Evolutionary conservation across 345 rosid species (phyloP).

Genomic region (Gynandropsis gynandra): DNA sequence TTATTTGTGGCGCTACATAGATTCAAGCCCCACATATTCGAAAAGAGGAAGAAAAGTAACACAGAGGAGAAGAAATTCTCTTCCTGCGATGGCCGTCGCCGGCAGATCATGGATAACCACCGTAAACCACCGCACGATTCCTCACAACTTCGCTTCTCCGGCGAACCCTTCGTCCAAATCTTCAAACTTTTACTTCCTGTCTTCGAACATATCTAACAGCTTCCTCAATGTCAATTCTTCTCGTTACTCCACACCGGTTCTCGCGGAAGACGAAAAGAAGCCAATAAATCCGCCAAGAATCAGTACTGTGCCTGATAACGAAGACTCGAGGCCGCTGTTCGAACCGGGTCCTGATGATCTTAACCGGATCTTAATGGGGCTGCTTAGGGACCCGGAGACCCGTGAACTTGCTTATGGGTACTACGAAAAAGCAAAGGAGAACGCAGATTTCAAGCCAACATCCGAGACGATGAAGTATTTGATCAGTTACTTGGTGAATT

Average conservation of each 20-base stretch:
- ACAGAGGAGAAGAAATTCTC: too few relatives aligned
- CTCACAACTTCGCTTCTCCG: slow-evolving; percentile 22
- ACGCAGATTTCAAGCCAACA: slow-evolving; percentile 42
- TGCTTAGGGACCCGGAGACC: slow-evolving; percentile 37
- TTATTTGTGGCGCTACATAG: too few relatives aligned
- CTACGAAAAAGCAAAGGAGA: slow-evolving; percentile 54
- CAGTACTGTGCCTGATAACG: slow-evolving; percentile 13
- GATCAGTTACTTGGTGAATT: slow-evolving; percentile 45
- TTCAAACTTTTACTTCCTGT: slow-evolving; percentile 24
- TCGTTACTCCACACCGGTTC: slow-evolving; percentile 37
- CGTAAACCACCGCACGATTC: slow-evolving; percentile 27
- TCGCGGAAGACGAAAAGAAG: slow-evolving; percentile 39
- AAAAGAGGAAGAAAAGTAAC: too few relatives aligned
- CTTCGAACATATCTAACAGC: slow-evolving; percentile 23
- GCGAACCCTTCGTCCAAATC: slow-evolving; percentile 29
- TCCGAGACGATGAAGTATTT: slow-evolving; percentile 40
- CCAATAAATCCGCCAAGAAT: slow-evolving; percentile 23
- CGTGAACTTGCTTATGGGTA: slow-evolving; percentile 40
- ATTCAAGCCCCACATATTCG: too few relatives aligned
- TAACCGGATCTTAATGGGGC: slow-evolving; percentile 37
- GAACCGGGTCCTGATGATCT: slow-evolving; percentile 29
- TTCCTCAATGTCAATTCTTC: slow-evolving; percentile 30
- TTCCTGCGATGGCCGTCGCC: slow-evolving; percentile 17
- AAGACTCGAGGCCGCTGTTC: slow-evolving; percentile 26
- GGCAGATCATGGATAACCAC: slow-evolving; percentile 30